Percentiles rank a stretch among this genome's conserved stretches.
Evolutionary conservation across 2,329 filamentous ascomycete genomes (phyloP).

Genomic region (Sporothrix humicola): DNA sequence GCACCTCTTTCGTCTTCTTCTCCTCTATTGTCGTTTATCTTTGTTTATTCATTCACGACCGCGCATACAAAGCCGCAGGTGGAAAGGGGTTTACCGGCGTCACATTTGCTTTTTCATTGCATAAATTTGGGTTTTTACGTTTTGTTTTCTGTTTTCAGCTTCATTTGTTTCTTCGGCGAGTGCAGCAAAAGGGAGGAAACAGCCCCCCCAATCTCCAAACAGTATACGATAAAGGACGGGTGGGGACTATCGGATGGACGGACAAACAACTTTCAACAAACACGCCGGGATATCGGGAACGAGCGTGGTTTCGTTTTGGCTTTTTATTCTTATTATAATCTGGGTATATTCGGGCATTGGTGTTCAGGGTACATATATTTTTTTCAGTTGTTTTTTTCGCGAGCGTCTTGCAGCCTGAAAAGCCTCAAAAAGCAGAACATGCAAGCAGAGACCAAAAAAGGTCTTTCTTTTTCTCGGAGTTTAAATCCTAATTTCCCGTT

Average conservation of each 20-base stretch:
- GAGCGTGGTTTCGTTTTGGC: neutral
- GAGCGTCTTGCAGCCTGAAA: conserved; percentile 17
- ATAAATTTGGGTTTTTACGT: conserved; percentile 10
- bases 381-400: neutral
- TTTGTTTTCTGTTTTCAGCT: neutral
- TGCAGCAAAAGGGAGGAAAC: neutral
- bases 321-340: neutral
- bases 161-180: conserved; percentile 6
- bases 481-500: conserved; percentile 4
- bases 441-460: conserved; percentile 27
- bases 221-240: conserved; percentile 24
- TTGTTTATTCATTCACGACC: neutral
- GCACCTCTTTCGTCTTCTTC: neutral
- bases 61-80: conserved; percentile 8
- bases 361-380: conserved; percentile 2
- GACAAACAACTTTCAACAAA: neutral
- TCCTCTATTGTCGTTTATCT: neutral
- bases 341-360: conserved; percentile 12
- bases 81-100: conserved; percentile 17
- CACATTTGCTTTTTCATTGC: conserved; percentile 2
- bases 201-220: neutral
- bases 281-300: conserved; percentile 1
- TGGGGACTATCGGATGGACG: neutral
- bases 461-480: neutral
- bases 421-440: neutral